These are phyloP conservation scores for Cydonia oblonga DNA, from an alignment of 331 rosid genomes.

Conservation along the genomic window DNA sequence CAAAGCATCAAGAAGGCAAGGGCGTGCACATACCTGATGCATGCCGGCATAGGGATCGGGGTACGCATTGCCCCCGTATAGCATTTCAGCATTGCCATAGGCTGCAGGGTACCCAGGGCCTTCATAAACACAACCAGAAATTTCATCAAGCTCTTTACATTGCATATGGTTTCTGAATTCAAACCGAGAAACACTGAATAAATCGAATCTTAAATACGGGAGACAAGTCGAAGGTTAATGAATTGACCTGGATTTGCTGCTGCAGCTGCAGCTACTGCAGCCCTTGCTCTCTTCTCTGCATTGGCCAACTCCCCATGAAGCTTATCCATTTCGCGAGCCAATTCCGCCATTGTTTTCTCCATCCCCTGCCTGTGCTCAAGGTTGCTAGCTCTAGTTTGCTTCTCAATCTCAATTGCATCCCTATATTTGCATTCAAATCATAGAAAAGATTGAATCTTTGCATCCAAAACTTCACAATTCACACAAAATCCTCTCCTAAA, in stretches of 20 bases:
- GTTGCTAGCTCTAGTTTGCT: slow-evolving; percentile 50
- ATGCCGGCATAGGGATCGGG: slow-evolving; percentile 43
- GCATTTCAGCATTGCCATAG: slow-evolving; percentile 40
- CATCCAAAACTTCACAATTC: not conserved
- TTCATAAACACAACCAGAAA: slow-evolving; percentile 16
- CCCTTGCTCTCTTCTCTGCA: slow-evolving; percentile 70
- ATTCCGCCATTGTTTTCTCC: slow-evolving; percentile 46
- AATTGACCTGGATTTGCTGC: slow-evolving; percentile 46
- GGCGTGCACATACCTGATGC: slow-evolving; percentile 39
- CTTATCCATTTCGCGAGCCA: slow-evolving; percentile 62
- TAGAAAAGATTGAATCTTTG: not conserved
- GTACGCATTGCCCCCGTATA: slow-evolving; percentile 37
- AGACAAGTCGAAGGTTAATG: not conserved
- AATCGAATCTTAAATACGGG: not conserved
- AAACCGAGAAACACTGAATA: not conserved
- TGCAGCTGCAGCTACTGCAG: slow-evolving; percentile 35
- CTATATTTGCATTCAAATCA: slow-evolving; percentile 22
- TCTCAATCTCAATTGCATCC: slow-evolving; percentile 81
- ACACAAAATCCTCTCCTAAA: not conserved
- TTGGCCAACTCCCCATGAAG: slow-evolving; percentile 65
- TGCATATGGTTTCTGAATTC: not conserved
- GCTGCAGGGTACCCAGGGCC: slow-evolving; percentile 45
- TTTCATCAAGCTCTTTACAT: not conserved
- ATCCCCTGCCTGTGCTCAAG: slow-evolving; percentile 48
- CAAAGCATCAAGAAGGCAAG: not conserved